Evolutionary conservation across 257 asterid genomes (phyloP).

Genomic region (Scutellaria galericulata): DNA sequence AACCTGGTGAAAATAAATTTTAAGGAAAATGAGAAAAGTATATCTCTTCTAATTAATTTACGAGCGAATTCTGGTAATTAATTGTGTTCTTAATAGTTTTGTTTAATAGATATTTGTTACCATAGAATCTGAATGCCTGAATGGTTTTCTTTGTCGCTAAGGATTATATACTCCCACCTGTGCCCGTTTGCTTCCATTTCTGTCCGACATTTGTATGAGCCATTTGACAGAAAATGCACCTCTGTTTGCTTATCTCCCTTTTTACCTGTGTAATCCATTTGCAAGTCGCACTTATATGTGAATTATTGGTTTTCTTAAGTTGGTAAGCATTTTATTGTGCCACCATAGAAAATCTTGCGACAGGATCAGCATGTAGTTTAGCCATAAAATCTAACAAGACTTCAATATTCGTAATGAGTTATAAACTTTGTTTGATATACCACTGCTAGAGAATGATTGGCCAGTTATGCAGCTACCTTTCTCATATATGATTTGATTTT

Average conservation of each 20-base stretch:
- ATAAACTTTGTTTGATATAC: conserved; percentile 15
- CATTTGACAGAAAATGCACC: conserved; percentile 22
- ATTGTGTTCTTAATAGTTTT: conserved; percentile 6
- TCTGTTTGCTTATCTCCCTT: conserved; percentile 13
- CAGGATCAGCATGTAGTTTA: conserved; percentile 11
- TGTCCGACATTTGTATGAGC: conserved; percentile 13
- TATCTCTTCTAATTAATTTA: not conserved
- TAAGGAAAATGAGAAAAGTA: not conserved
- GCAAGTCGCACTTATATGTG: conserved; percentile 16
- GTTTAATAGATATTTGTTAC: conserved; percentile 17
- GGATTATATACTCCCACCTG: not conserved
- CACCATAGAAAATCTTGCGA: not conserved
- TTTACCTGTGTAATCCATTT: not conserved
- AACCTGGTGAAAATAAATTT: not conserved
- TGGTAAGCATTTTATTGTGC: conserved; percentile 19
- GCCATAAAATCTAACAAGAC: conserved; percentile 27
- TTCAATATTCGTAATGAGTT: conserved; percentile 14
- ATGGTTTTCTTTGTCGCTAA: conserved; percentile 22
- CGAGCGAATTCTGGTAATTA: conserved; percentile 18
- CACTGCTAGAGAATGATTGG: conserved; percentile 18
- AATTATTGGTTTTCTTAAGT: conserved; percentile 25
- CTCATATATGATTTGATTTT: conserved; percentile 18
- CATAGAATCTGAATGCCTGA: conserved; percentile 11
- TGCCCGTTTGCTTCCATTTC: conserved; percentile 3
- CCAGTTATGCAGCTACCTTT: conserved; percentile 21